Conservation (phyloP, 108 stramenopile species). For the Pseudonitzschia pungens region DNA sequence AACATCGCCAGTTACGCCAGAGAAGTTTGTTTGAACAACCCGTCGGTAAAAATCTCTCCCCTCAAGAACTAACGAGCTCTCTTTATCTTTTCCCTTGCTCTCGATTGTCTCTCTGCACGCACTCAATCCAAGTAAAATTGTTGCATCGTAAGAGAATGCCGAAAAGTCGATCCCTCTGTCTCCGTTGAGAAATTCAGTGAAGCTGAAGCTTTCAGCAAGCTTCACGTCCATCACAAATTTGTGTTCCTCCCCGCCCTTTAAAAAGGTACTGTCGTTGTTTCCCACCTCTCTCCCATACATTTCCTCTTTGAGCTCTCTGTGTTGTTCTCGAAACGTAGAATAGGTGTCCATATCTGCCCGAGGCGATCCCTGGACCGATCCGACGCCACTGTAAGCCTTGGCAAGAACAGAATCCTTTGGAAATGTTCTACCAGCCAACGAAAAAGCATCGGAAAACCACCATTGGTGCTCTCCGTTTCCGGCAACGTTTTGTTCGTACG, state of each 20-base stretch:
- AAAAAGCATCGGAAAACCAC: conserved; percentile 43
- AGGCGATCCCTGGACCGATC: conserved; percentile 11
- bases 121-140: conserved; percentile 55
- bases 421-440: conserved; percentile 27
- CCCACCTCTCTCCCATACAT: background rate
- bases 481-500: background rate
- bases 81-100: background rate
- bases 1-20: conserved; percentile 45
- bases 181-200: background rate
- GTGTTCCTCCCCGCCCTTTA: conserved; percentile 22
- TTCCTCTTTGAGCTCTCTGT: conserved; percentile 5
- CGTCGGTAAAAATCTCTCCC: conserved; percentile 41
- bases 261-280: too few species aligned
- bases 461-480: conserved; percentile 33
- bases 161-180: background rate
- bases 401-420: conserved; percentile 27
- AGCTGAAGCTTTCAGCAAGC: too few species aligned
- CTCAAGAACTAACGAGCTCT: conserved; percentile 20
- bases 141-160: conserved; percentile 52
- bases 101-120: conserved; percentile 25
- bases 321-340: conserved; percentile 8
- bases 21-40: conserved; percentile 34
- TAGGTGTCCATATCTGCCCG: conserved; percentile 2
- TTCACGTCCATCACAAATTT: background rate
- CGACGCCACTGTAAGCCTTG: conserved; percentile 40